Percentiles rank a stretch among this genome's conserved stretches.
These are phyloP conservation scores for Boletus huronensis DNA, from an alignment of 768 basidiomycete genomes.

Conservation along the genomic window DNA sequence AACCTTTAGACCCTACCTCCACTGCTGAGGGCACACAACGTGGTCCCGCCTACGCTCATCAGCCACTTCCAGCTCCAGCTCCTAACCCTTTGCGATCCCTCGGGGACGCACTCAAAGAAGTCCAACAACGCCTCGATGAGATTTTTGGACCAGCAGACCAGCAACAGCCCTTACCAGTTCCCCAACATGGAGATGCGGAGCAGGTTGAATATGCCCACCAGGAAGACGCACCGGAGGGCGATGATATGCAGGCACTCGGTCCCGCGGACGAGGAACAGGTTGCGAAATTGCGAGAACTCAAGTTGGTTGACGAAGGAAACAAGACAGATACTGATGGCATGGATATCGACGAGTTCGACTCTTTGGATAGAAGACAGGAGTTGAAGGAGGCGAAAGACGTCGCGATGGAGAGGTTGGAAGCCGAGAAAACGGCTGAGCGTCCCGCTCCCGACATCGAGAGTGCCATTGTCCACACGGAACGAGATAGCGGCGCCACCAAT, in stretches of 20 bases:
- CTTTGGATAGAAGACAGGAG: slow-evolving; percentile 13
- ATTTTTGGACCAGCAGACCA: slow-evolving; percentile 53
- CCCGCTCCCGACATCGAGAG: slow-evolving; percentile 40
- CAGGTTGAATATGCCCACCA: slow-evolving; percentile 68
- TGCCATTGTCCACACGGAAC: slow-evolving; percentile 40
- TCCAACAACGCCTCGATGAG: slow-evolving; percentile 79
- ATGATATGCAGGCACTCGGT: slow-evolving; percentile 87
- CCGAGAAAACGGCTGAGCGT: slow-evolving; percentile 27
- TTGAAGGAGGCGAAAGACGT: slow-evolving; percentile 26
- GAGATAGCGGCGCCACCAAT: slow-evolving; percentile 4
- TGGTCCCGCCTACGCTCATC: slow-evolving; percentile 40
- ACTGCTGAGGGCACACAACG: slow-evolving; percentile 43
- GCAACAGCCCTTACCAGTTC: slow-evolving; percentile 28
- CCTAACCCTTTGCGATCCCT: slow-evolving; percentile 70
- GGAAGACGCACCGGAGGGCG: slow-evolving; percentile 59
- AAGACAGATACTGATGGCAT: slow-evolving; percentile 40
- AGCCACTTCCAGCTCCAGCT: slow-evolving; percentile 33
- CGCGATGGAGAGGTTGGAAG: slow-evolving; percentile 25
- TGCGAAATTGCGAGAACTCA: slow-evolving; percentile 78
- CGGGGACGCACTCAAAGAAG: slow-evolving; percentile 80
- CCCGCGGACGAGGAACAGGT: slow-evolving; percentile 81
- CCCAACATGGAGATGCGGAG: slow-evolving; percentile 38
- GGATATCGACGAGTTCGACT: slow-evolving; percentile 42
- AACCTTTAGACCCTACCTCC: slow-evolving; percentile 29
- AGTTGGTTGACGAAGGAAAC: slow-evolving; percentile 60